Percentiles rank a stretch among this genome's conserved stretches.
Evolutionary conservation across 2,329 filamentous ascomycete species (phyloP).

Genomic region (Drechslerella stenobrocha): DNA sequence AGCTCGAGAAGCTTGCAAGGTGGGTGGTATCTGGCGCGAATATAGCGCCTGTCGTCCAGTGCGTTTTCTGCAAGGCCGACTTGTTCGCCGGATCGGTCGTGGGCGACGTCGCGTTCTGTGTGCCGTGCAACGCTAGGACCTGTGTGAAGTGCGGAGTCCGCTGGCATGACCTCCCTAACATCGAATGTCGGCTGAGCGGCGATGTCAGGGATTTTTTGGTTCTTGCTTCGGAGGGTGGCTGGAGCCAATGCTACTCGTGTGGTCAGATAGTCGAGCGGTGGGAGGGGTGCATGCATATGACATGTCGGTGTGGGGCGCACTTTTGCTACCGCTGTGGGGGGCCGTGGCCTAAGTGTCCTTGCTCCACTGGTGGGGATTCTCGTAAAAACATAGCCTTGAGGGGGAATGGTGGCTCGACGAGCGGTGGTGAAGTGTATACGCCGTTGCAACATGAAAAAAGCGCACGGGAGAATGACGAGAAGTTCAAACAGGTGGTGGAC

Average conservation of each 20-base stretch:
- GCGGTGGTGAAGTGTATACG: constrained; percentile 11
- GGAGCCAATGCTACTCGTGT: constrained; percentile 52
- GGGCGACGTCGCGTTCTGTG: constrained; percentile 24
- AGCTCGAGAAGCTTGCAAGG: constrained; percentile 21
- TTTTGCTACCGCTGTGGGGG: constrained; percentile 44
- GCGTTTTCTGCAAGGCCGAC: constrained; percentile 15
- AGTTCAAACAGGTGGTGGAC: constrained; percentile 12
- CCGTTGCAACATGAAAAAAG: not conserved
- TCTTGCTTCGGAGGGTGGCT: constrained; percentile 34
- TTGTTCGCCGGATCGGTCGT: constrained; percentile 7
- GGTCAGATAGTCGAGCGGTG: constrained; percentile 51
- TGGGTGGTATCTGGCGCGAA: constrained; percentile 20
- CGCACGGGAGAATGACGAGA: constrained; percentile 7
- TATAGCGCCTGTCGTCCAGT: constrained; percentile 10
- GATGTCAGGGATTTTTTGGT: not conserved
- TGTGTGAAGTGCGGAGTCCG: constrained; percentile 15
- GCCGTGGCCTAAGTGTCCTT: constrained; percentile 31
- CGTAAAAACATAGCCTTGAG: not conserved
- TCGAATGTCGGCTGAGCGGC: constrained; percentile 16
- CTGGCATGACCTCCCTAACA: constrained; percentile 28
- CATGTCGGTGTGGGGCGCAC: constrained; percentile 44
- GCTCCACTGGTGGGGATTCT: constrained; percentile 3
- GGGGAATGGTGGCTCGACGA: constrained; percentile 6
- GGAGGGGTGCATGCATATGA: constrained; percentile 52
- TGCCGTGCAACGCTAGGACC: constrained; percentile 20